A percentile compares a stretch with the other conserved stretches of the same genome.
These are phyloP conservation scores for Lachancea cidri DNA, from an alignment of 805 yeast genomes.

Conservation along the genomic window DNA sequence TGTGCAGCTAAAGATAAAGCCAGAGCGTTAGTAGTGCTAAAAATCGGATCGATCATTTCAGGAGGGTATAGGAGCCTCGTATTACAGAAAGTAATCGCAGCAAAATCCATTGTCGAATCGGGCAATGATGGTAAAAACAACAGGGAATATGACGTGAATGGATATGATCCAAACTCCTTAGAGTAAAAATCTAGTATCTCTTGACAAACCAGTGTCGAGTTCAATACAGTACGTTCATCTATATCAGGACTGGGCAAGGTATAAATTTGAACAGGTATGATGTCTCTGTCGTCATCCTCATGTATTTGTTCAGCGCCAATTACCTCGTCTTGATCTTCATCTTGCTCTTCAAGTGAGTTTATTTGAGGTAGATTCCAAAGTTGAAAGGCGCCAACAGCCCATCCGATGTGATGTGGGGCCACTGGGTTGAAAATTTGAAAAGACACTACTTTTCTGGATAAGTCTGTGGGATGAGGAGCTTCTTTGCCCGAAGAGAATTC, in stretches of 20 bases:
- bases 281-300: conserved; percentile 34
- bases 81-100: conserved; percentile 52
- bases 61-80: conserved; percentile 66
- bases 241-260: conserved; percentile 51
- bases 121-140: conserved; percentile 63
- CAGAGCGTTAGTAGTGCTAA: conserved; percentile 59
- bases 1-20: conserved; percentile 75
- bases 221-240: conserved; percentile 45
- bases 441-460: conserved; percentile 65
- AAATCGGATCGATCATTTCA: conserved; percentile 71
- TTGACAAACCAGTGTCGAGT: conserved; percentile 70
- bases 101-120: conserved; percentile 52
- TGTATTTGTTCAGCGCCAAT: conserved; percentile 25
- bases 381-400: conserved; percentile 88
- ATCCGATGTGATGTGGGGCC: conserved; percentile 91
- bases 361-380: conserved; percentile 36
- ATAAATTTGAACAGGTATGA: conserved; percentile 57
- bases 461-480: conserved; percentile 69
- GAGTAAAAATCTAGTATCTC: conserved; percentile 79
- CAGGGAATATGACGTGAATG: conserved; percentile 76
- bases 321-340: conserved; percentile 34
- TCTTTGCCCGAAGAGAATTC: conserved; percentile 64
- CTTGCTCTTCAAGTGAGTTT: conserved; percentile 29
- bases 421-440: conserved; percentile 78
- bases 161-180: conserved; percentile 88